Conservation (phyloP, 441 rosid species). For the Gossypium aridum region DNA sequence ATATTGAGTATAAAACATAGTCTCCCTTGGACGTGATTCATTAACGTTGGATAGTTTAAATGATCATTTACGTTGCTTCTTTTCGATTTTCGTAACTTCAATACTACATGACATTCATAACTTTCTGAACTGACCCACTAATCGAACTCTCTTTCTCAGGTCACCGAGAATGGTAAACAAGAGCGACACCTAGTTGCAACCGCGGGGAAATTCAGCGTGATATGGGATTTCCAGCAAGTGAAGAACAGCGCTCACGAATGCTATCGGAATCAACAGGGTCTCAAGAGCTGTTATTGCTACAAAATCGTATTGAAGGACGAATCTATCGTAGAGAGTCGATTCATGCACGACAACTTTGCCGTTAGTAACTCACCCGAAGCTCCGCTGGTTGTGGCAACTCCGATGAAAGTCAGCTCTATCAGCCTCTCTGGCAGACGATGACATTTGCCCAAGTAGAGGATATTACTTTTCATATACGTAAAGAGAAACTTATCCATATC, state of each 20-base stretch:
- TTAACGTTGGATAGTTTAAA: neutral
- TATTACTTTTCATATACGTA: neutral
- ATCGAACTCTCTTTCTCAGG: slow-evolving; percentile 27
- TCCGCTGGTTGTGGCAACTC: slow-evolving; percentile 72
- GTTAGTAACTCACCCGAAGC: slow-evolving; percentile 61
- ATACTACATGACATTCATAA: neutral
- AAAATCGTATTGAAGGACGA: slow-evolving; percentile 68
- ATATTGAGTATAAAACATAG: neutral
- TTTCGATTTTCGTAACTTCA: neutral
- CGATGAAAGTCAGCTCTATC: slow-evolving; percentile 72
- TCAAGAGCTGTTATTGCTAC: slow-evolving; percentile 72
- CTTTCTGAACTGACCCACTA: slow-evolving; percentile 1
- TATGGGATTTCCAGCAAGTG: slow-evolving; percentile 75
- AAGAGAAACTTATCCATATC: neutral
- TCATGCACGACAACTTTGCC: slow-evolving; percentile 66
- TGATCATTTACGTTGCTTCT: neutral
- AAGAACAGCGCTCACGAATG: slow-evolving; percentile 63
- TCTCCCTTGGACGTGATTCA: neutral
- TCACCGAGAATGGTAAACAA: slow-evolving; percentile 62
- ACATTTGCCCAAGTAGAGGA: neutral
- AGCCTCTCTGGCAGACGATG: slow-evolving; percentile 51
- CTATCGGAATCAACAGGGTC: slow-evolving; percentile 63
- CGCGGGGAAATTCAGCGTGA: slow-evolving; percentile 65
- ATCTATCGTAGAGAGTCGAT: slow-evolving; percentile 61
- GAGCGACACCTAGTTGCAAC: slow-evolving; percentile 70